phyloP scores from a whole-genome alignment of 768 basidiomycete genomes.

The Termitomyces sp. region DNA sequence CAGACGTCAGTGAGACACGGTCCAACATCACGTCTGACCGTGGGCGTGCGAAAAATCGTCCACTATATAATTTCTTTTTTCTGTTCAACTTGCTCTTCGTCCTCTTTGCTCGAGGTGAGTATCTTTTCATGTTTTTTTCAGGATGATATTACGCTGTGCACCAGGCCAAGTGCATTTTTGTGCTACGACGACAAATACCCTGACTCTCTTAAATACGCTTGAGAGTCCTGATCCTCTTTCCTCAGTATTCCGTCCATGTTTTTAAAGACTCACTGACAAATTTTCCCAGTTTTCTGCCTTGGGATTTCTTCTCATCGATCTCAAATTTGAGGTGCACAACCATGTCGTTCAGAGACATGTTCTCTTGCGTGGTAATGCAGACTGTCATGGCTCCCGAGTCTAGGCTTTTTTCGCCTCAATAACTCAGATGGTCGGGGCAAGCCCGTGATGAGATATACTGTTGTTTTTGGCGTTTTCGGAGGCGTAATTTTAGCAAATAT shows the following conservation, averaged over 20 bases:
- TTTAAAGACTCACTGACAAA: neutral
- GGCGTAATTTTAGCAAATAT: no score
- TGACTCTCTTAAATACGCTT: conserved; percentile 46
- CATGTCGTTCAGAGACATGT: no score
- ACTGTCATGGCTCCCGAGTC: no score
- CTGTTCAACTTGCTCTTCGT: neutral
- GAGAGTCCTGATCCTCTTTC: conserved; percentile 36
- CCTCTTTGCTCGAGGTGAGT: conserved; percentile 12
- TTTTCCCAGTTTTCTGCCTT: neutral
- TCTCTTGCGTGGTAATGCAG: no score
- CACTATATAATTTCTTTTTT: conserved; percentile 2
- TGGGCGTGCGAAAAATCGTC: conserved; percentile 9
- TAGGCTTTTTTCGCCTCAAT: no score
- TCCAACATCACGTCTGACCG: conserved; percentile 5
- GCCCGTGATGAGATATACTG: no score
- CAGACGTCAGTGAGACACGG: neutral
- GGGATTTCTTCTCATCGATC: no score
- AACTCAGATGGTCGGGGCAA: no score
- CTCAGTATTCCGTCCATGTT: neutral
- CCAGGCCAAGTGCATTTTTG: conserved; percentile 45
- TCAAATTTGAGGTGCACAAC: no score
- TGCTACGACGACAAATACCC: conserved; percentile 42
- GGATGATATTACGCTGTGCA: conserved; percentile 55
- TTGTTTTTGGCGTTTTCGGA: no score
- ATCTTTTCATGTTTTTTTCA: conserved; percentile 11